Percentiles rank a stretch among this genome's conserved stretches.
Conservation (phyloP, 805 yeast genomes). For the Lachancea thermotolerans region DNA sequence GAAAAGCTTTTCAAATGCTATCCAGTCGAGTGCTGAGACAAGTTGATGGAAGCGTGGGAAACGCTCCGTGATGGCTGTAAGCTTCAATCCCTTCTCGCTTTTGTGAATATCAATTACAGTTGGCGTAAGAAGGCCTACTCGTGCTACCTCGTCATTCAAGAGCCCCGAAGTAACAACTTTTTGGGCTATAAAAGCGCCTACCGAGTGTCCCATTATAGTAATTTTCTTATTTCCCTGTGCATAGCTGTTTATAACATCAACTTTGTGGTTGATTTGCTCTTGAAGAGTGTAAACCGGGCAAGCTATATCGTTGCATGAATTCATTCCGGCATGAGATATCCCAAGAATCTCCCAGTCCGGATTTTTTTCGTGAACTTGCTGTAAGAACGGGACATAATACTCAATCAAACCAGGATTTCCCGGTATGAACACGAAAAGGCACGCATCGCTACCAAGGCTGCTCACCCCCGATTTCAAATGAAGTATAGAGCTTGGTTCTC, state of each 20-base stretch:
- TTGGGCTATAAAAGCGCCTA: slow-evolving; percentile 62
- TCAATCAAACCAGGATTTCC: slow-evolving; percentile 74
- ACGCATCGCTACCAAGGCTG: slow-evolving; percentile 10
- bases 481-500: slow-evolving; percentile 18
- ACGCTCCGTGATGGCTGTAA: slow-evolving; percentile 24
- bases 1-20: slow-evolving; percentile 18
- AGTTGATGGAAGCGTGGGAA: slow-evolving; percentile 26
- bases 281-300: slow-evolving; percentile 37
- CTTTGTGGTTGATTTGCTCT: slow-evolving; percentile 55
- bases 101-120: slow-evolving; percentile 55
- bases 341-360: slow-evolving; percentile 49
- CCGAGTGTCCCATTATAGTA: slow-evolving; percentile 57
- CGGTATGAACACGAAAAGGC: slow-evolving; percentile 54
- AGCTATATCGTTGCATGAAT: slow-evolving; percentile 14
- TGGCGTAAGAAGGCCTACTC: slow-evolving; percentile 63
- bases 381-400: slow-evolving; percentile 52
- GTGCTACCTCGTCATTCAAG: slow-evolving; percentile 28
- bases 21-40: slow-evolving; percentile 27
- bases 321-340: slow-evolving; percentile 61
- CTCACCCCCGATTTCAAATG: slow-evolving; percentile 7
- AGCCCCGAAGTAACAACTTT: slow-evolving; percentile 34
- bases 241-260: slow-evolving; percentile 39
- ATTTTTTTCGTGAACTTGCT: slow-evolving; percentile 34
- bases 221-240: slow-evolving; percentile 14
- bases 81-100: slow-evolving; percentile 35